Base-by-base conservation (phyloP, 257 asterid genomes). In the Galeopsis tetrahit region DNA sequence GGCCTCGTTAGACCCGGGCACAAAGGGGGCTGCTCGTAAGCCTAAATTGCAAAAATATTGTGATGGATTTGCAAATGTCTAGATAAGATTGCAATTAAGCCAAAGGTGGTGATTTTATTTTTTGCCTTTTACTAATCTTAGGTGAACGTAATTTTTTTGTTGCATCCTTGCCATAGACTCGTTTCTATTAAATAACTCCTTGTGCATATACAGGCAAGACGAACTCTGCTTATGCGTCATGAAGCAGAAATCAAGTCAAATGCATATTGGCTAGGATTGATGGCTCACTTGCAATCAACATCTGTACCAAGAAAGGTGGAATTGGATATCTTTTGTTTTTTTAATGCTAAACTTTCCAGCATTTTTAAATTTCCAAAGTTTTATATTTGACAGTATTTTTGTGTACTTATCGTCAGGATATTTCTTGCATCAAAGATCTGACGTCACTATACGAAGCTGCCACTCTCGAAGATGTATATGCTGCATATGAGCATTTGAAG, bases 191-290 rank as follows among this genome's bases (percentile, higher is more conserved):
- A 49, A n/a, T 57, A 52, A 62, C 63, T 65, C 53, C 68, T 35
- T 53, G 55, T 63, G 56, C 74, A 72, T 70, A 70, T 61, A 56
- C 85, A 95, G 99, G 99, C 99, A 75, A 92, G 83, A 77, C 83
- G 99, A 62, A 95, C 99, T 9, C 85, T 95, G 82, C 83, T 95
- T 64, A 95, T 95, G 99, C 89, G 99, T 63, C 99, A 95, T 78
- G 99, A 95, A 82, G 99, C 99, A 36, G 98, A 95, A 83, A 92
- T 85, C 72, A 95, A 95, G 83, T 95, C 99, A 78, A 95, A 95
- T 79, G 90, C 95, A 4, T 95, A 95, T 84, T 95, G 98, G 99
- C 89, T 95, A 73, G 99, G 99, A 53, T 75, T 95, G 88, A 85
- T 95, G 86, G 86, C 99, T 70, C 99, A 95, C 77, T 78, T 92